Base-by-base conservation (phyloP, 495 filamentous ascomycete genomes). In the Corynascus novoguineensis region DNA sequence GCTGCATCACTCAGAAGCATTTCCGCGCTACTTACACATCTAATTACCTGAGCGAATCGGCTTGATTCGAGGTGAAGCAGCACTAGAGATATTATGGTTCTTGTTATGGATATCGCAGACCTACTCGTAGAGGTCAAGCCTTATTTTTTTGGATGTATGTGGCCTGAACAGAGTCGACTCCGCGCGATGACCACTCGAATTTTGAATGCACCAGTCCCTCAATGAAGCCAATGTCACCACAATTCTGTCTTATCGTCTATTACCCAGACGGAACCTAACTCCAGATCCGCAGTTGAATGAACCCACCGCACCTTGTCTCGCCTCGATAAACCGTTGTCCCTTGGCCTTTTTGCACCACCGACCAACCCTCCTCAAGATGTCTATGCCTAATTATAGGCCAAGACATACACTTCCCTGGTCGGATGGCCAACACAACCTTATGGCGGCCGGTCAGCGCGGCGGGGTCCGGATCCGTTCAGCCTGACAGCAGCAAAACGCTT, bases 401-500 rank as follows among this genome's bases (percentile, higher is more conserved):
- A 44, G 21, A 12, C n/a, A 1, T 22, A 17, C 21, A 5, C 7
- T 7, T 24, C 19, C 40, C 21, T 24, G 8, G 8, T 24, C 19
- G 8, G 24, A 24, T n/a, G n/a, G 24, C 40, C 40, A 24, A 21
- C 6, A 3, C 4, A 44, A 44, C 10, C 19, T 11, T 5, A 6
- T 5, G 31, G 6, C 31, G 31, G 31, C 31, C 11, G 5, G 31
- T 32, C 31, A 22, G 19, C 8, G 24, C 42, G 44, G 38, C 38
- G 38, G 19, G n/a, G 15, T 38, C 15, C 5, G 27, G 19, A 9
- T 49, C 73, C 73, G 64, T 78, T 91, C 83, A 97, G 80, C 83
- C 89, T 96, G 90, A 95, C 84, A 82, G 88, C 88, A 86, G 92
- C 91, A 80, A 97, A 87, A 81, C 89, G 86, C 86, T 97, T 97